phyloP scores from a whole-genome alignment of 2,329 filamentous ascomycete genomes.

The Paraphoma chrysanthemicola region DNA sequence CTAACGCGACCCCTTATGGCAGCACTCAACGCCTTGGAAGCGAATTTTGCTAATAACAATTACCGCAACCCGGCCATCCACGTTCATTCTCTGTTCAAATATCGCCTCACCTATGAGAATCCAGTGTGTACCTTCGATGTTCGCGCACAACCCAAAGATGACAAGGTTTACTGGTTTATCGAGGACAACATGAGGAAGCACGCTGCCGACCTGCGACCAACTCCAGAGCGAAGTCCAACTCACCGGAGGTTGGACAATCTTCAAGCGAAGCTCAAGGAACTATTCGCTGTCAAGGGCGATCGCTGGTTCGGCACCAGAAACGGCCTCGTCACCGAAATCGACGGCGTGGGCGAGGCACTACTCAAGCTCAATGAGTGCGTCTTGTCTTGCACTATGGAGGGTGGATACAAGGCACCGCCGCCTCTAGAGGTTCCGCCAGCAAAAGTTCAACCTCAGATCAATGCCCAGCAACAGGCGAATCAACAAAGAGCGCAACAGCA shows the following conservation, averaged over 20 bases:
- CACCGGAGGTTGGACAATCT: conserved; percentile 40
- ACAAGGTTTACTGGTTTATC: conserved; percentile 47
- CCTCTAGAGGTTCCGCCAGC: conserved; percentile 13
- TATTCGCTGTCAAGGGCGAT: conserved; percentile 39
- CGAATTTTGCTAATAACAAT: conserved; percentile 45
- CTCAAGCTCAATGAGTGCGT: conserved; percentile 48
- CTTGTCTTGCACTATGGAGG: conserved; percentile 38
- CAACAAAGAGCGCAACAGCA: conserved; percentile 10
- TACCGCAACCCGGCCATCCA: conserved; percentile 40
- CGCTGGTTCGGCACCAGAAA: conserved; percentile 49
- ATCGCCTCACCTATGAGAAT: conserved; percentile 49
- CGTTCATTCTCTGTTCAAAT: conserved; percentile 43
- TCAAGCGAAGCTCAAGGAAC: conserved; percentile 37
- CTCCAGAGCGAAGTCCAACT: conserved; percentile 28
- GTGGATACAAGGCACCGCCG: conserved; percentile 30
- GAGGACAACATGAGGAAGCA: conserved; percentile 38
- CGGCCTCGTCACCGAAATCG: conserved; percentile 45
- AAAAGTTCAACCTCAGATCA: conserved; percentile 5
- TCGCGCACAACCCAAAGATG: conserved; percentile 38
- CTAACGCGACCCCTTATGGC: conserved; percentile 70
- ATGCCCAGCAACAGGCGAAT: conserved; percentile 7
- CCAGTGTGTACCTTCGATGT: conserved; percentile 51
- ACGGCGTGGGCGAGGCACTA: conserved; percentile 46
- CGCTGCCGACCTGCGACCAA: conserved; percentile 30
- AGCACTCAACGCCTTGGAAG: conserved; percentile 67